These are phyloP conservation scores for Pichia gijzeniarum DNA, from an alignment of 805 yeast genomes.

Conservation along the genomic window DNA sequence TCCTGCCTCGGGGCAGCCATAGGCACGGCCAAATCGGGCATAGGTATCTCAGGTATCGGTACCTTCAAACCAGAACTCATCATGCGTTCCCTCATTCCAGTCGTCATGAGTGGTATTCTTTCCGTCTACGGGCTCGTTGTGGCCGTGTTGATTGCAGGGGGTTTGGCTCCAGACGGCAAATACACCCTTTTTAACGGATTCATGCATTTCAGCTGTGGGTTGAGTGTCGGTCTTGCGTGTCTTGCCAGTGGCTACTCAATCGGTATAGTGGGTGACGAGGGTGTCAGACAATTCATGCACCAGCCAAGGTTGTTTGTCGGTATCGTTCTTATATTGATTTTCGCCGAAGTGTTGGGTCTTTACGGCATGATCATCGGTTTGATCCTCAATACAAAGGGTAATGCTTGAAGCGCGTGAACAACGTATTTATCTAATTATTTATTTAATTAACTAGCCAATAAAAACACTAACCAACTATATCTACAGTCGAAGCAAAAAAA, in stretches of 20 bases:
- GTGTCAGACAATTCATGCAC: conserved; percentile 96
- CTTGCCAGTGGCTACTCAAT: conserved; percentile 96
- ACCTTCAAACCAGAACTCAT: conserved; percentile 94
- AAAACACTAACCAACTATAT: no score
- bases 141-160: conserved; percentile 90
- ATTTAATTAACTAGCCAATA: no score
- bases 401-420: conserved; percentile 35
- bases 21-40: conserved; percentile 97
- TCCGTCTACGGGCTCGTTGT: conserved; percentile 97
- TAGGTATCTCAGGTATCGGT: conserved; percentile 98
- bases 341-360: conserved; percentile 96
- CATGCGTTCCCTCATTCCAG: conserved; percentile 94
- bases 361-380: conserved; percentile 93
- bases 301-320: conserved; percentile 97
- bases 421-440: neutral
- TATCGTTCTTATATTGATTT: conserved; percentile 94
- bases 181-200: conserved; percentile 93
- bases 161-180: conserved; percentile 66
- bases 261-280: conserved; percentile 99
- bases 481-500: no score
- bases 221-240: conserved; percentile 94
- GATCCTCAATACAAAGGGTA: conserved; percentile 84
- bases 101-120: conserved; percentile 95
- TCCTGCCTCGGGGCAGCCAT: conserved; percentile 98
- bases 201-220: conserved; percentile 95